Evolutionary conservation across 169 alveolate genomes (phyloP).

Genomic region (Prorocentrum cordatum): DNA sequence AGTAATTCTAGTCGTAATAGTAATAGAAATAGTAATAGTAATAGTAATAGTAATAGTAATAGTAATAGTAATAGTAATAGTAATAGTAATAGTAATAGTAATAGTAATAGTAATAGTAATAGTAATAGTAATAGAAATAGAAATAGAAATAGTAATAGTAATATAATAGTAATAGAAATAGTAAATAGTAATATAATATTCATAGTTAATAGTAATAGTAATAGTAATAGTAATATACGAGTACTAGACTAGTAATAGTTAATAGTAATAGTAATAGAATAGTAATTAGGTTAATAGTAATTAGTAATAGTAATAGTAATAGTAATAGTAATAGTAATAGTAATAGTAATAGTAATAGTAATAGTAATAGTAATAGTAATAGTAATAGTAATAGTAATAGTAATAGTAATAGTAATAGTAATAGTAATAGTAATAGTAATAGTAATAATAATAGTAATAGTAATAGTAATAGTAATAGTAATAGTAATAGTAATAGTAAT

Average conservation of each 20-base stretch:
- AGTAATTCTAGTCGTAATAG: not conserved
- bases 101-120: not conserved
- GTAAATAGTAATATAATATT: not conserved
- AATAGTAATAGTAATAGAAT: not conserved
- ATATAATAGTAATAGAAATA: not conserved
- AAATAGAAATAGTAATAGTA: not conserved
- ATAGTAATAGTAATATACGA: not conserved
- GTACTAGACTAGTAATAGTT: not conserved
- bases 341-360: not conserved
- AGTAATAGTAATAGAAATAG: not conserved
- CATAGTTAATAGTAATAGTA: not conserved
- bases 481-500: not conserved
- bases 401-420: not conserved
- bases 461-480: not conserved
- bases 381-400: not conserved
- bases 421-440: not conserved
- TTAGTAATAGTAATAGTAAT: not conserved
- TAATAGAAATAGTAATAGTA: not conserved
- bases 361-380: not conserved
- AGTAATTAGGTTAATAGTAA: not conserved
- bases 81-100: not conserved
- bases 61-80: not conserved
- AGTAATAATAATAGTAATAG: not conserved
- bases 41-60: not conserved
- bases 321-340: not conserved